Base-by-base conservation (phyloP, 768 basidiomycete genomes). In the Mrakia frigida region DNA sequence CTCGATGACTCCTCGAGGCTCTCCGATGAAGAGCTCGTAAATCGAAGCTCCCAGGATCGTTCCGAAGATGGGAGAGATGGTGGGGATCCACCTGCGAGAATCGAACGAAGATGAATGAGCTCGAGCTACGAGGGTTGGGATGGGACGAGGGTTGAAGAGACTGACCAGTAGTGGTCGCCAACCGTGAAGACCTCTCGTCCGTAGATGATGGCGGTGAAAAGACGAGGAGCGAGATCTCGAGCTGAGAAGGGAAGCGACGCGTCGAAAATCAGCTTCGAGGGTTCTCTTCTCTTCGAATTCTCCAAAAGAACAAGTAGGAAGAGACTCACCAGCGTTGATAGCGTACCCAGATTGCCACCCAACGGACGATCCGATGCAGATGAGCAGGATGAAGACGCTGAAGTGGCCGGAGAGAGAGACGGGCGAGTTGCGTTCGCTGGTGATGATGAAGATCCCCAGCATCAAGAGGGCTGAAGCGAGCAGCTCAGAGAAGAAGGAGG, bases 281-380 rank as follows among this genome's bases (percentile, higher is more conserved):
- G 28, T 18, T 70, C 69, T 9, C 18, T 46, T 14, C 25, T 25
- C 70, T n/a, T 18, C 18, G 25, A 6, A 23, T 16, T 10, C 6
- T 11, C 18, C 28, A 52, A 9, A n/a, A 2, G 18, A 52, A 13
- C 21, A 56, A 1, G 37, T 33, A 18, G 28, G 46, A 33, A 9
- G 23, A 56, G 35, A 41, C 71, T 72, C 16, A 59, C 56, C 77
- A 21, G 73, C 73, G 33, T 78, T 77, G 71, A 77, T 77, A 5
- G 71, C 76, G 35, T 77, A 77, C 13, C 77, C 77, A 11, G 77
- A 74, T 21, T 73, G 67, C 68, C 73, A 78, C 9, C 77, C 77
- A 28, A 35, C 41, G 0, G 46, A 35, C 1, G 53, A 28, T 14
- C 77, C 77, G 68, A 78, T 68, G 23, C 43, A 67, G 41, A 78